Evolutionary conservation across 768 basidiomycete species (phyloP).

Genomic region (Lactarius akahatsu): DNA sequence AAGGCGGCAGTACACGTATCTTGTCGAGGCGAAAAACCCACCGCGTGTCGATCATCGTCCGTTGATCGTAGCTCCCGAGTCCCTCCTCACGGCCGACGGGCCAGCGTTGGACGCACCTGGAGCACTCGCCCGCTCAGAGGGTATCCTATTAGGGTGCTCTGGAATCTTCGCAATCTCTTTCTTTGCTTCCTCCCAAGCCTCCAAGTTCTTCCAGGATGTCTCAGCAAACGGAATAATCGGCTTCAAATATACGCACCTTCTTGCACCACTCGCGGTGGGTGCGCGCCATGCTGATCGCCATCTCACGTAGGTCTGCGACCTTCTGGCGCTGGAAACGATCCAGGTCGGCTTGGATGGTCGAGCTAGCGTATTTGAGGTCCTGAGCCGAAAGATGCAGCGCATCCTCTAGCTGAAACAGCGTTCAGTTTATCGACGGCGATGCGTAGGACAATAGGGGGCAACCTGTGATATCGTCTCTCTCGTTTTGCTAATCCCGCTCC

Average conservation of each 20-base stretch:
- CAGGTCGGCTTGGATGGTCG: constrained; percentile 94
- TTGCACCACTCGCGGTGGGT: constrained; percentile 96
- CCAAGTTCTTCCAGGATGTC: constrained; percentile 68
- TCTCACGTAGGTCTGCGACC: constrained; percentile 91
- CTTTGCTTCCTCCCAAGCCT: constrained; percentile 96
- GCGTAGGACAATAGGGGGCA: constrained; percentile 28
- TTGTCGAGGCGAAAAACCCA: neutral
- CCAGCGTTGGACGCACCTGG: constrained; percentile 11
- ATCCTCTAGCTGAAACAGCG: constrained; percentile 75
- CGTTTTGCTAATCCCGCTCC: constrained; percentile 92
- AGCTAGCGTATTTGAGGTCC: constrained; percentile 94
- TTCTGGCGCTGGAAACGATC: constrained; percentile 99
- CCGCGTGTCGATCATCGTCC: constrained; percentile 42
- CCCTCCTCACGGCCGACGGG: constrained; percentile 48
- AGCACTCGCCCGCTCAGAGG: constrained; percentile 40
- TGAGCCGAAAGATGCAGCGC: constrained; percentile 89
- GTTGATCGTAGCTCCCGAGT: constrained; percentile 71
- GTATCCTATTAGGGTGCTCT: constrained; percentile 77
- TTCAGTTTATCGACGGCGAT: constrained; percentile 11
- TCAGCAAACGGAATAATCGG: constrained; percentile 5
- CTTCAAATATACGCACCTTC: constrained; percentile 55
- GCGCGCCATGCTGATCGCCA: constrained; percentile 86
- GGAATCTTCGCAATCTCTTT: constrained; percentile 89
- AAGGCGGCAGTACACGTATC: neutral
- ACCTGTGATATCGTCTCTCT: constrained; percentile 95